Conservation (phyloP, 805 yeast genomes). For the Candida mattraensis region DNA sequence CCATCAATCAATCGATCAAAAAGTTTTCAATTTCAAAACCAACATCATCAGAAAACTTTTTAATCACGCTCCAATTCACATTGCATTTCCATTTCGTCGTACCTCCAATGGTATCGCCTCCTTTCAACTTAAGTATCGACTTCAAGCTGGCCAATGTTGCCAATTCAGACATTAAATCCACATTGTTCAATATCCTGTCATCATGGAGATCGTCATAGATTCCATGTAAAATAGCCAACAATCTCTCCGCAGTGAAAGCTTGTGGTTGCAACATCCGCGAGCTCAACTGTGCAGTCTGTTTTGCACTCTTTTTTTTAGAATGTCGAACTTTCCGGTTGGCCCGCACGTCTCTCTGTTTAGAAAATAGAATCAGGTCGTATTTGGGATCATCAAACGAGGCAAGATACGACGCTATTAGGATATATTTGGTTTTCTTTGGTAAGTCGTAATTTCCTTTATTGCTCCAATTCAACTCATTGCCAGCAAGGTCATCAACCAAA, state of each 20-base stretch:
- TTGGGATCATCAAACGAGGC: conserved; percentile 76
- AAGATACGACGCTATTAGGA: conserved; percentile 78
- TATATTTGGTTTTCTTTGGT: conserved; percentile 61
- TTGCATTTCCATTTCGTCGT: conserved; percentile 78
- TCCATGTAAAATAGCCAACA: conserved; percentile 76
- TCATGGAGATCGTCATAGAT: conserved; percentile 47
- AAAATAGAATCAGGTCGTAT: conserved; percentile 67
- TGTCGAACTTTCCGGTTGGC: conserved; percentile 38
- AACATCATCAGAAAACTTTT: conserved; percentile 60
- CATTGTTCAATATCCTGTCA: conserved; percentile 33
- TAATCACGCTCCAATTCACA: conserved; percentile 64
- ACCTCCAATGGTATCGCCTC: conserved; percentile 53
- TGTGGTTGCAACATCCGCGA: conserved; percentile 69
- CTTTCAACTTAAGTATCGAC: conserved; percentile 29
- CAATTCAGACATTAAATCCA: conserved; percentile 39
- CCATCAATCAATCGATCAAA: conserved; percentile 35
- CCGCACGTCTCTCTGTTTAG: conserved; percentile 54
- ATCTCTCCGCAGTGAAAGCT: conserved; percentile 72
- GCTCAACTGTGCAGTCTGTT: conserved; percentile 47
- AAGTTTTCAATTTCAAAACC: conserved; percentile 67
- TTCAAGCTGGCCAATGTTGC: conserved; percentile 37
- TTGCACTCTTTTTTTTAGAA: conserved; percentile 23
- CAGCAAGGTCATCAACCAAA: conserved; percentile 22
- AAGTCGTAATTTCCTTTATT: conserved; percentile 41
- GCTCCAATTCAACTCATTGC: conserved; percentile 6